Evolutionary conservation across 1,284 basidiomycete species (phyloP).

Genomic region (Moesziomyces globuligerus): DNA sequence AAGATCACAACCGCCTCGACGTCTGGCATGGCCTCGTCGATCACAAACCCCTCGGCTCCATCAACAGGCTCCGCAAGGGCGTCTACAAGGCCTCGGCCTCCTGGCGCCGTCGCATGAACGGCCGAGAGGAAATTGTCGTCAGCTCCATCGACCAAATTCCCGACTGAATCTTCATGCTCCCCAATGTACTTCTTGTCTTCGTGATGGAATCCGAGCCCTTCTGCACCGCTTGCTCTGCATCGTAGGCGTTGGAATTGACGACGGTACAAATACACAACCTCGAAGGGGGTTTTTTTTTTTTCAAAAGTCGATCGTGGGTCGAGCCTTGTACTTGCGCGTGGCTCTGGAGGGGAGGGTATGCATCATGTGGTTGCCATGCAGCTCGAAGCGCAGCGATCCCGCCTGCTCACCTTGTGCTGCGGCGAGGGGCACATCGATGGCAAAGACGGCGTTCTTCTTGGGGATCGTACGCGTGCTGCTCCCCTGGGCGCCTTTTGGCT

Average conservation of each 20-base stretch:
- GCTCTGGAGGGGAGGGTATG: conserved; percentile 45
- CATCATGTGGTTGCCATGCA: conserved; percentile 54
- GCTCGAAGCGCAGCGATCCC: conserved; percentile 30
- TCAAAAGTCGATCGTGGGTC: conserved; percentile 50
- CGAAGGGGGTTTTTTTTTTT: no score
- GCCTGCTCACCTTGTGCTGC: background rate
- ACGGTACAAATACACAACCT: conserved; percentile 25
- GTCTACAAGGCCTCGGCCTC: conserved; percentile 44
- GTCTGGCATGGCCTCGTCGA: conserved; percentile 55
- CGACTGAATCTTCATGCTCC: conserved; percentile 4
- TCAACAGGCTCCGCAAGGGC: conserved; percentile 54
- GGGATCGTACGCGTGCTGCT: conserved; percentile 27
- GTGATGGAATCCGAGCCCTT: no score
- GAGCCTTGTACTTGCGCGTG: conserved; percentile 46
- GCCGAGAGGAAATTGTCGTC: conserved; percentile 29
- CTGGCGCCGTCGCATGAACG: conserved; percentile 31
- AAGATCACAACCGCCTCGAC: conserved; percentile 54
- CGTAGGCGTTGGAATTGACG: no score
- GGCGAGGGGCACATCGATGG: conserved; percentile 34
- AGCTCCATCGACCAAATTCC: conserved; percentile 38
- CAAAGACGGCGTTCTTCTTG: conserved; percentile 48
- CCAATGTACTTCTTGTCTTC: no score
- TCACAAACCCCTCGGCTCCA: conserved; percentile 54
- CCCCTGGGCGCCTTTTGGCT: background rate
- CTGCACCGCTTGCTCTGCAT: no score